Evolutionary conservation across 1,284 basidiomycete genomes (phyloP).

Genomic region (Naganishia albida): DNA sequence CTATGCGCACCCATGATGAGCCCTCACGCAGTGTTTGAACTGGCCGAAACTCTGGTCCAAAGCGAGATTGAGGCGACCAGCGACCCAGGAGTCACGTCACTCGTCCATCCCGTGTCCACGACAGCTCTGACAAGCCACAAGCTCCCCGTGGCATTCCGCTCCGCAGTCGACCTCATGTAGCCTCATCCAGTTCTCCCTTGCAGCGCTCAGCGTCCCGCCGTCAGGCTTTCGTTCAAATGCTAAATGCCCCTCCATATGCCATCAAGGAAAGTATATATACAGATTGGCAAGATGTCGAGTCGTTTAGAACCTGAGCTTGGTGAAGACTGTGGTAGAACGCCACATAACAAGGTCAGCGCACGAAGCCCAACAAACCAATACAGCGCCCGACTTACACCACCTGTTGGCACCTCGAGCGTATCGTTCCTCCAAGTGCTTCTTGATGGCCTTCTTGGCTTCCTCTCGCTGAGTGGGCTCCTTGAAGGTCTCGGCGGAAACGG

Average conservation of each 20-base stretch:
- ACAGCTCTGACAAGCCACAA: too few relatives aligned
- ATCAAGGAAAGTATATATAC: constrained; percentile 31
- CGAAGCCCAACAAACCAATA: not conserved
- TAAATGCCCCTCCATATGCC: constrained; percentile 27
- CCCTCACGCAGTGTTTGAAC: too few relatives aligned
- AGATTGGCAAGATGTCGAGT: constrained; percentile 28
- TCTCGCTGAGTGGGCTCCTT: constrained; percentile 91
- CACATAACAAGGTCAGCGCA: not conserved
- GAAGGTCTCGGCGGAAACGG: constrained; percentile 81
- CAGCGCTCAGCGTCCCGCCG: not conserved
- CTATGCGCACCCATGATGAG: too few relatives aligned
- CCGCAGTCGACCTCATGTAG: too few relatives aligned
- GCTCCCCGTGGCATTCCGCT: too few relatives aligned
- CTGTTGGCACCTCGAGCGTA: constrained; percentile 89
- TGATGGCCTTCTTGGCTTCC: constrained; percentile 91
- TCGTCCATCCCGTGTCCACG: too few relatives aligned
- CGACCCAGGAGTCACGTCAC: too few relatives aligned
- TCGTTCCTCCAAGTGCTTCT: constrained; percentile 91
- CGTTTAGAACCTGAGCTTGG: constrained; percentile 48
- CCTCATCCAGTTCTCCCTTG: not conserved
- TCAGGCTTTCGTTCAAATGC: constrained; percentile 17
- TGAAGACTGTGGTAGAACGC: constrained; percentile 38
- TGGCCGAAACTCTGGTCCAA: too few relatives aligned
- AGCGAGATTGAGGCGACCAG: too few relatives aligned
- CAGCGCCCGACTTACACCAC: constrained; percentile 63